Conservation (phyloP, 169 alveolate species). For the Plasmodium adleri region DNA sequence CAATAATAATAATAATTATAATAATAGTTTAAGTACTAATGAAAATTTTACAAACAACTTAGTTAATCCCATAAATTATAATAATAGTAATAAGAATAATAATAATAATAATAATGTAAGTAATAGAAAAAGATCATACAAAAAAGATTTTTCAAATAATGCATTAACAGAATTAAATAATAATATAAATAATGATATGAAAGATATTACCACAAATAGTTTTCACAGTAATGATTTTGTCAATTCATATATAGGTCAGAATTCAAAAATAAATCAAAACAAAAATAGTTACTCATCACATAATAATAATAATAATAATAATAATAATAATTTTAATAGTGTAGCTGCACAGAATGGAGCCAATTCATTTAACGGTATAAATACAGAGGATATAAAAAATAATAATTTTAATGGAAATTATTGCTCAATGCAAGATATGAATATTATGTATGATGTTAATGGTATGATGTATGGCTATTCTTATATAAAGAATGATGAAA, state of each 20-base stretch:
- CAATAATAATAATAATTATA: not conserved
- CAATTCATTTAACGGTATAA: not conserved
- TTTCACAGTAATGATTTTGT: slow-evolving; percentile 9
- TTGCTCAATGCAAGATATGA: slow-evolving; percentile 15
- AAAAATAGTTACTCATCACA: slow-evolving; percentile 12
- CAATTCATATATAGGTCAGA: not conserved
- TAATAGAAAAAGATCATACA: not conserved
- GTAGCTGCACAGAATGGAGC: not conserved
- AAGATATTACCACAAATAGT: slow-evolving; percentile 1
- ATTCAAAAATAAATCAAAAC: slow-evolving; percentile 26
- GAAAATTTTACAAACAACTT: not conserved
- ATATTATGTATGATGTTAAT: slow-evolving; percentile 20
- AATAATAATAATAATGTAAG: not conserved
- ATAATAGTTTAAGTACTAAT: no score
- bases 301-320: slow-evolving; percentile 1
- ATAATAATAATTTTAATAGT: slow-evolving; percentile 4
- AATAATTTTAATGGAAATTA: not conserved
- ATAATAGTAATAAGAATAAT: not conserved
- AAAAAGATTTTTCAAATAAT: slow-evolving; percentile 11
- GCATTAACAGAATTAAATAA: not conserved
- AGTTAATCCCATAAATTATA: slow-evolving; percentile 9
- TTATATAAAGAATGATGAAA: slow-evolving; percentile 21
- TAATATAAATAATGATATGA: slow-evolving; percentile 14
- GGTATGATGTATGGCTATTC: slow-evolving; percentile 4
- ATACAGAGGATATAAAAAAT: slow-evolving; percentile 20